These are phyloP conservation scores for Leishmania braziliensis DNA, from an alignment of 208 protist genomes.

Conservation along the genomic window DNA sequence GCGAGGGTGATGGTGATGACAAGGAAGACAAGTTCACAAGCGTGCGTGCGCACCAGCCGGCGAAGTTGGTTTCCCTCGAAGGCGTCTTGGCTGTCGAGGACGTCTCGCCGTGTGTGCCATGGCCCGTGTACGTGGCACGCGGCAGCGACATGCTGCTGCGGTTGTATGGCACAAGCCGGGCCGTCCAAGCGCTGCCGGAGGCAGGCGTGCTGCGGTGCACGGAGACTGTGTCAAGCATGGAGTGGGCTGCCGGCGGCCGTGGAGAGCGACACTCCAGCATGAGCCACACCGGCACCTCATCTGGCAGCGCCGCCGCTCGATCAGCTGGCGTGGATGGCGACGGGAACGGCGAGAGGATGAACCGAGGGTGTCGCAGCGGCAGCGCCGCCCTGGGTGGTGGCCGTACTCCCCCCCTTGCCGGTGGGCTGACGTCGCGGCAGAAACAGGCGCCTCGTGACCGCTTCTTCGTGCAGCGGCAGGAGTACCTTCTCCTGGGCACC, in stretches of 20 bases:
- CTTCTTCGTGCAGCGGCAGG: constrained; percentile 27
- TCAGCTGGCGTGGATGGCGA: neutral
- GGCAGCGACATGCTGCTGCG: constrained; percentile 72
- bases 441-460: neutral
- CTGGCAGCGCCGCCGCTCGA: neutral
- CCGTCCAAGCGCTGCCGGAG: constrained; percentile 68
- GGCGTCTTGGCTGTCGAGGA: constrained; percentile 41
- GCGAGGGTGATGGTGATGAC: constrained; percentile 22
- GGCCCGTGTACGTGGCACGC: constrained; percentile 45
- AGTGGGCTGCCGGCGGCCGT: constrained; percentile 56
- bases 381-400: neutral
- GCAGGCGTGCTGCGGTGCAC: constrained; percentile 41
- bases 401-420: neutral
- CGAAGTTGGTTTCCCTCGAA: constrained; percentile 29
- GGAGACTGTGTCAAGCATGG: constrained; percentile 67
- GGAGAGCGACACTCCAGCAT: constrained; percentile 19
- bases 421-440: neutral
- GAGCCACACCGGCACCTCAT: constrained; percentile 14
- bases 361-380: neutral
- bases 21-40: neutral
- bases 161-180: constrained; percentile 57
- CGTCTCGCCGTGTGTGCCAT: constrained; percentile 46
- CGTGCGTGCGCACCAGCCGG: constrained; percentile 20
- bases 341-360: neutral
- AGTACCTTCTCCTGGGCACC: constrained; percentile 52